Evolutionary conservation across 805 yeast genomes (phyloP), one percentile per base, ranked within the genome.

Genomic region (Kodamaea jinghongensis): DNA sequence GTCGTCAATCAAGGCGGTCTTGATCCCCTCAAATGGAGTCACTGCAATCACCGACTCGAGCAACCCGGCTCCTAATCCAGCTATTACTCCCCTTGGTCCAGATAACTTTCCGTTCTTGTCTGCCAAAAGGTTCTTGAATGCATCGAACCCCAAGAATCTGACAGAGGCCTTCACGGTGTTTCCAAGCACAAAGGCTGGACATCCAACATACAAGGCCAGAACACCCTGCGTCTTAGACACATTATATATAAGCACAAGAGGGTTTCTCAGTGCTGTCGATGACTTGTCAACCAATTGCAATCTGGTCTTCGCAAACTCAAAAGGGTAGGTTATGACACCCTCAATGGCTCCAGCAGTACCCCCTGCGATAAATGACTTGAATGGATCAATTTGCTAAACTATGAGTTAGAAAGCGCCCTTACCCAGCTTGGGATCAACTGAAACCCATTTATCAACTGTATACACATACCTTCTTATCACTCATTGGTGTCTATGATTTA

Each of bases 41-140:
- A 93, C 96, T 0, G 98, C 98, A 32, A 90, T 72, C 17, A 89
- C 83, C 42, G 95, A 83, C 60, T 91, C 99, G 45, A 91, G 63
- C 32, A 90, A 75, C 27, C 99, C 99, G 2, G 99, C 99, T 34
- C 98, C 97, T 31, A 93, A 70, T n/a, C 99, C 99, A 1, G 99
- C 99, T 23, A 91, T 44, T 4, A 90, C 95, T 49, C 98, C 98
- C 54, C 96, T 65, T 6, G 93, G 82, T 3, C 96, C 96, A 26
- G 93, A 80, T 35, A 93, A 66, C 61, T 87, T 85, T 5, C 98
- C 98, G 46, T 86, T 76, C 50, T 80, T 79, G 60, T 93, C 98
- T 20, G 82, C 78, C 41, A 91, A 69, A 23, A 84, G 50, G 38
- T 79, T 73, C 60, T 89, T 90, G 61, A 93, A 85, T 12, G 84